A percentile compares a stretch with the other conserved stretches of the same genome.
phyloP scores from a whole-genome alignment of 1,139 yeast genomes.

The Hyphopichia wangnamkhiaoensis region DNA sequence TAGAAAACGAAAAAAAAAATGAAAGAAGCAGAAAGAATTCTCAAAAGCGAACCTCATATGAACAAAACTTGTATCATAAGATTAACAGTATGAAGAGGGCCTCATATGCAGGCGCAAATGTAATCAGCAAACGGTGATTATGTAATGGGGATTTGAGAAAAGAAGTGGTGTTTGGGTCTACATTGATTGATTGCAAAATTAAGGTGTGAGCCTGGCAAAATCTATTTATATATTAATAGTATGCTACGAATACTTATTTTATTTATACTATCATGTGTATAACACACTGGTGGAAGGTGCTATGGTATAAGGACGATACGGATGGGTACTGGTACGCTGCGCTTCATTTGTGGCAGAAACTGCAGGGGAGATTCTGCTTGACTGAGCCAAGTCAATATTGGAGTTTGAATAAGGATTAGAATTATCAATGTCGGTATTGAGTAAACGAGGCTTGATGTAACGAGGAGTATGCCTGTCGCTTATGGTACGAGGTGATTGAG shows the following conservation, averaged over 20 bases:
- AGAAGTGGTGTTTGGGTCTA: neutral
- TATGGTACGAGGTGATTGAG: neutral
- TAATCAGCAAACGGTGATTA: neutral
- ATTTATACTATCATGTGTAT: neutral
- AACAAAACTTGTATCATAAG: too few relatives aligned
- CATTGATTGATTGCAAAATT: neutral
- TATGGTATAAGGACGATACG: constrained; percentile 1
- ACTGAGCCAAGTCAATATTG: neutral
- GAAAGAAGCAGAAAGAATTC: too few relatives aligned
- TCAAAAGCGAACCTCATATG: too few relatives aligned
- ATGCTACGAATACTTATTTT: too few relatives aligned
- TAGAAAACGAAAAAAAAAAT: too few relatives aligned
- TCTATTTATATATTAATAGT: too few relatives aligned
- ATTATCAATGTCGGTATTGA: neutral
- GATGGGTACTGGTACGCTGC: too few relatives aligned
- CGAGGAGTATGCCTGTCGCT: neutral
- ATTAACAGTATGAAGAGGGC: too few relatives aligned
- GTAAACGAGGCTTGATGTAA: neutral
- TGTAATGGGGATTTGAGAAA: neutral
- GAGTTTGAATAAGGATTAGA: neutral
- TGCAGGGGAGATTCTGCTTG: neutral
- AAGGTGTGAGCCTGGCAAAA: too few relatives aligned
- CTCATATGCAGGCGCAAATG: constrained; percentile 1
- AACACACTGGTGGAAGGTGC: neutral
- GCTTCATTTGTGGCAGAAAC: neutral